A percentile compares a stretch with the other conserved stretches of the same genome.
Conservation (phyloP, 805 yeast genomes). For the Maudiozyma barnettii region DNA sequence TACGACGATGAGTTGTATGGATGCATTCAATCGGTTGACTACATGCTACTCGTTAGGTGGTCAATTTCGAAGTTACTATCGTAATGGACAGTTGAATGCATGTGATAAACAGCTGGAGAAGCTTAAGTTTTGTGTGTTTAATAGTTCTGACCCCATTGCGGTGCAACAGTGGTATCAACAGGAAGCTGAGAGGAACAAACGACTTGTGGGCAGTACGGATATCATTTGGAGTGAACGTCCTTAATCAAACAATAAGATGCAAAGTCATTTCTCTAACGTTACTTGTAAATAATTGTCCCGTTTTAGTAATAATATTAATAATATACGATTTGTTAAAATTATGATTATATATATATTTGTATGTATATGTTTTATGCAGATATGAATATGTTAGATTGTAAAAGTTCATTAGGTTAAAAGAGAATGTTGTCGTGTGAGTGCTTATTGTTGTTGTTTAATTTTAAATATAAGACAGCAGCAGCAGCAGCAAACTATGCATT, state of each 20-base stretch:
- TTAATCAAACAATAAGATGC: too few relatives aligned
- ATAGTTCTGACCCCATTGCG: conserved; percentile 44
- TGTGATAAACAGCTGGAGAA: conserved; percentile 66
- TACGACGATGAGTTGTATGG: conserved; percentile 59
- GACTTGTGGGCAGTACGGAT: conserved; percentile 66
- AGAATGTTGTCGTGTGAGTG: too few relatives aligned
- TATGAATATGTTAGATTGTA: too few relatives aligned
- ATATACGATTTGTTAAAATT: too few relatives aligned
- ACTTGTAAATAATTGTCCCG: too few relatives aligned
- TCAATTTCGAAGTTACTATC: conserved; percentile 70
- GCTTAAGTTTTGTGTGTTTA: conserved; percentile 68
- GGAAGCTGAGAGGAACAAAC: conserved; percentile 45
- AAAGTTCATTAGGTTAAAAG: too few relatives aligned
- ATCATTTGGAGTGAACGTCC: conserved; percentile 77
- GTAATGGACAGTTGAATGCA: conserved; percentile 68
- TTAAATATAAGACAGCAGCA: too few relatives aligned
- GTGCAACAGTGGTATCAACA: conserved; percentile 67
- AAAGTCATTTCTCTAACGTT: too few relatives aligned
- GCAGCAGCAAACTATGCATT: background rate
- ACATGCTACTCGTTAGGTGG: conserved; percentile 89
- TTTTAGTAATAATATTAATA: too few relatives aligned
- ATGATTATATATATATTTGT: too few relatives aligned
- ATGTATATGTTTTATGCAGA: too few relatives aligned
- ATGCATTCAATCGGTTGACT: conserved; percentile 79
- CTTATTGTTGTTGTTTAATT: too few relatives aligned